Evolutionary conservation across 2,329 filamentous ascomycete genomes (phyloP).

Genomic region (Cladophialophora yegresii): DNA sequence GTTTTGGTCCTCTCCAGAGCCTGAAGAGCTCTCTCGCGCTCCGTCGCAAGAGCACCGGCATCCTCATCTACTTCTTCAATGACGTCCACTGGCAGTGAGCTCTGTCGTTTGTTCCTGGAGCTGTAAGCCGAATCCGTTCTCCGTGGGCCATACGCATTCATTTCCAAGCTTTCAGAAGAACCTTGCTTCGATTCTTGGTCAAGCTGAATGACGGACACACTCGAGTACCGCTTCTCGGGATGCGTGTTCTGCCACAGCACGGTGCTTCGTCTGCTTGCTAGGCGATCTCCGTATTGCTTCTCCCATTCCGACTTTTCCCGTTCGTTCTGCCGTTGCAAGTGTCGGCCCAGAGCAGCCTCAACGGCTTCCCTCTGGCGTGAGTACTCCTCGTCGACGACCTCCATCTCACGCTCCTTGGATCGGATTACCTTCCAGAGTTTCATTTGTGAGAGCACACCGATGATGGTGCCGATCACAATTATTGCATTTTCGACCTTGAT

Average conservation of each 20-base stretch:
- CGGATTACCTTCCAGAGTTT: constrained; percentile 81
- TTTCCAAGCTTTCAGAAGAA: constrained; percentile 29
- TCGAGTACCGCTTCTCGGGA: constrained; percentile 40
- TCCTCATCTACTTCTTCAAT: constrained; percentile 36
- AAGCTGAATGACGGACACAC: constrained; percentile 26
- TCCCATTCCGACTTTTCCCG: constrained; percentile 67
- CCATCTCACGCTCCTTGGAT: constrained; percentile 52
- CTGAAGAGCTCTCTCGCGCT: constrained; percentile 83
- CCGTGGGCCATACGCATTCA: constrained; percentile 25
- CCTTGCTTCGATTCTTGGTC: constrained; percentile 4
- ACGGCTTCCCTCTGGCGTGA: constrained; percentile 61
- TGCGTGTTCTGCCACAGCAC: constrained; percentile 54
- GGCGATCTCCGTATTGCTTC: constrained; percentile 67
- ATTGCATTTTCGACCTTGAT: constrained; percentile 82
- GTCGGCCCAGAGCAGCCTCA: constrained; percentile 70
- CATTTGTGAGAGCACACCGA: constrained; percentile 80
- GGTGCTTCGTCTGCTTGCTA: constrained; percentile 46
- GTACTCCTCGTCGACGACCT: constrained; percentile 52
- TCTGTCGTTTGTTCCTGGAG: constrained; percentile 31
- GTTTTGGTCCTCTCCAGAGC: constrained; percentile 73
- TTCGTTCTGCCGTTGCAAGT: constrained; percentile 51
- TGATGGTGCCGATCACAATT: constrained; percentile 70
- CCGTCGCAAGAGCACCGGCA: constrained; percentile 49
- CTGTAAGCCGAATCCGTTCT: constrained; percentile 11
- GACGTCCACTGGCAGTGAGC: constrained; percentile 31